Evolutionary conservation across 768 basidiomycete species (phyloP), one percentile per base, ranked within the genome.

Genomic region (Pleurotus citrinopileatus): DNA sequence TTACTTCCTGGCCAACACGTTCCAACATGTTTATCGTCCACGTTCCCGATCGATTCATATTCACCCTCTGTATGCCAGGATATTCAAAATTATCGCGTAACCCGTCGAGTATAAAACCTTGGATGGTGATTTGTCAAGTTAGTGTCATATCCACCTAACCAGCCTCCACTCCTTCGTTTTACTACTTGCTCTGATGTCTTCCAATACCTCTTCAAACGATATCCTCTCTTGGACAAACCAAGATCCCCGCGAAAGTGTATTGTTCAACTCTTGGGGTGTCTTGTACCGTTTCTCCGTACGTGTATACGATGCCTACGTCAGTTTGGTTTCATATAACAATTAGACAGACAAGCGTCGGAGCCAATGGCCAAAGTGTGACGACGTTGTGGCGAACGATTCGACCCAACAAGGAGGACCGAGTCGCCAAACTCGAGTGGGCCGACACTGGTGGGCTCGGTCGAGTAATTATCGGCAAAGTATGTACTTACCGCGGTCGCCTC

Each of bases 351-450:
- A 77, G 78, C 27, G 78, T 82, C 48, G 76, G 69, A 62, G 70
- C 75, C 56, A 86, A 72, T 59, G 89, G 88, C 20, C 80, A 83
- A 63, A 86, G 79, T 61, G 78, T 87, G 52, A 91, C 90, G 20
- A 91, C 87, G 19, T 74, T 93, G 54, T 90, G 82, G 82, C 84
- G 88, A 55, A 73, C 86, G n/a, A 86, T 89, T 62, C 87, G 90
- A 47, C 78, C 87, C 55, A 89, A 87, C 73, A 90, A 87, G 66
- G 90, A 92, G 73, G 91, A 94, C 67, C 85, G 89, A 42, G 86
- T 92, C 64, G 91, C 91, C 59, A 91, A 85, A 73, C 81, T 93
- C 51, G 91, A 94, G 70, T 94, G 91, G 91, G 81, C 87, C 53
- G 74, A 85, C 44, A 90, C 82, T 60, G 91, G 90, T 57, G 85